phyloP scores from a whole-genome alignment of 1,284 basidiomycete species.

The Sanghuangporus weigelae region DNA sequence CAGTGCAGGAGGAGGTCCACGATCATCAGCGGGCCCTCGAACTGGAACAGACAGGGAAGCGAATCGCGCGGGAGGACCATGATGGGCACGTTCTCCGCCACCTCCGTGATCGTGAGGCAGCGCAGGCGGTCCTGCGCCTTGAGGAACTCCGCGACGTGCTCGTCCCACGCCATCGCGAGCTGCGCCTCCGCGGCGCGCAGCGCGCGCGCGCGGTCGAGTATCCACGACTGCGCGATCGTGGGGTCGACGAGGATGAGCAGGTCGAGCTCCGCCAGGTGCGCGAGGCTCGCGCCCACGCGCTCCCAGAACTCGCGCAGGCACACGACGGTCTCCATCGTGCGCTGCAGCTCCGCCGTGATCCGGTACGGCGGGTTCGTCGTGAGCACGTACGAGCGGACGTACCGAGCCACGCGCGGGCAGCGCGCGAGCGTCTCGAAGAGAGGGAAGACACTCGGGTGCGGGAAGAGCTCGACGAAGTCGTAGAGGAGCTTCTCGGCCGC shows the following conservation, averaged over 20 bases:
- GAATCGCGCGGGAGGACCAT: not conserved
- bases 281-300: not conserved
- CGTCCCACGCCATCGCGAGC: constrained; percentile 12
- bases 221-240: constrained; percentile 5
- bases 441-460: not conserved
- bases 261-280: constrained; percentile 8
- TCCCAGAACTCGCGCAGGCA: constrained; percentile 11
- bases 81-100: constrained; percentile 10
- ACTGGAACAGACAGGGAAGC: constrained; percentile 8
- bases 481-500: constrained; percentile 16
- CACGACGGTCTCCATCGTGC: not conserved
- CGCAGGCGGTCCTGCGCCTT: constrained; percentile 8
- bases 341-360: not conserved
- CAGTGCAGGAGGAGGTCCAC: constrained; percentile 12
- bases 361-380: not conserved
- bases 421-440: constrained; percentile 5
- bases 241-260: constrained; percentile 6
- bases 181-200: constrained; percentile 7
- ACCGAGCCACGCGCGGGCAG: constrained; percentile 7
- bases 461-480: constrained; percentile 6
- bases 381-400: constrained; percentile 12
- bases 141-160: constrained; percentile 10
- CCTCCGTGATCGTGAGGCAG: not conserved
- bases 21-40: constrained; percentile 15
- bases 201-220: constrained; percentile 1